These are phyloP conservation scores for Pisolithus sp. DNA, from an alignment of 768 basidiomycete genomes.

Conservation along the genomic window DNA sequence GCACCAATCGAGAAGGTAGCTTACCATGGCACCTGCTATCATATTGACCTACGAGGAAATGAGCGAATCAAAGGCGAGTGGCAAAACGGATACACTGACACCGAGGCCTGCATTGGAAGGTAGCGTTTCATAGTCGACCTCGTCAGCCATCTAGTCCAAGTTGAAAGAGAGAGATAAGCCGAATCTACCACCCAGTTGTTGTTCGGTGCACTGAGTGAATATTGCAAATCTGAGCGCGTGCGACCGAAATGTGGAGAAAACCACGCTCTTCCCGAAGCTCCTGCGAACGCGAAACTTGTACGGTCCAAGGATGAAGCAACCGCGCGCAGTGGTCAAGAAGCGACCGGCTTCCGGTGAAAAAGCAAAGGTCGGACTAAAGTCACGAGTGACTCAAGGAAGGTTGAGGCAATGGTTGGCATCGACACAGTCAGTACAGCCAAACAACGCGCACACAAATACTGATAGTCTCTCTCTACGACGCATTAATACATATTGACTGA, in stretches of 20 bases:
- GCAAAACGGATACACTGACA: slow-evolving; percentile 29
- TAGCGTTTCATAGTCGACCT: slow-evolving; percentile 60
- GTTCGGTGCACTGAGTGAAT: slow-evolving; percentile 1
- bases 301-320: neutral
- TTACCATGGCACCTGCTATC: slow-evolving; percentile 91
- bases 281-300: neutral
- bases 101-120: slow-evolving; percentile 76
- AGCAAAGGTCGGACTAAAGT: no score
- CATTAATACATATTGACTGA: neutral
- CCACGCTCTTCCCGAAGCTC: neutral
- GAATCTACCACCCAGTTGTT: slow-evolving; percentile 5
- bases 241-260: neutral
- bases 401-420: neutral
- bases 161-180: neutral
- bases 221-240: neutral
- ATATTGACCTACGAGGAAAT: slow-evolving; percentile 71
- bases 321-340: slow-evolving; percentile 4
- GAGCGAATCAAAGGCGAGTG: slow-evolving; percentile 10
- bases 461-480: neutral
- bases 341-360: no score
- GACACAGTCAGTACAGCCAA: neutral
- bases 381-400: neutral
- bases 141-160: slow-evolving; percentile 30
- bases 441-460: neutral
- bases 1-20: slow-evolving; percentile 27